Evolutionary conservation across 2,329 filamentous ascomycete genomes (phyloP).

Genomic region (Fusarium sarcochroum): DNA sequence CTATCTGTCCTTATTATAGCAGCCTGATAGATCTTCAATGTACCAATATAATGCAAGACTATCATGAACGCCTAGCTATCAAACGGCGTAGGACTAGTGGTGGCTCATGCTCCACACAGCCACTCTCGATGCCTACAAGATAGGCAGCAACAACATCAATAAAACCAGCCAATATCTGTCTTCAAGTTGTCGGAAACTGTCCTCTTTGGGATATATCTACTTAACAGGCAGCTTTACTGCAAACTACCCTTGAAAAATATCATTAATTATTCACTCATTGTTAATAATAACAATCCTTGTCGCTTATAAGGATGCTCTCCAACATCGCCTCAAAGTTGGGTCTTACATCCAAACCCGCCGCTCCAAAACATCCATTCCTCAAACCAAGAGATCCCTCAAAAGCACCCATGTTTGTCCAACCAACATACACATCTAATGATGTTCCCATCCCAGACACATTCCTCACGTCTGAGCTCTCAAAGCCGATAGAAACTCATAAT

Average conservation of each 20-base stretch:
- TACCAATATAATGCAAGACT: background rate
- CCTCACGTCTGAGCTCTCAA: constrained; percentile 57
- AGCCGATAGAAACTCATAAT: constrained; percentile 57
- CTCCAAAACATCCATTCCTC: constrained; percentile 1
- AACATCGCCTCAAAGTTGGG: constrained; percentile 44
- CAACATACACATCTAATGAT: constrained; percentile 51
- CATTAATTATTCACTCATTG: background rate
- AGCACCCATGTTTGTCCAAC: background rate
- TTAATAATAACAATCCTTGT: background rate
- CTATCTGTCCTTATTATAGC: background rate
- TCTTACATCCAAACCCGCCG: constrained; percentile 13
- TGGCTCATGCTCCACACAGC: constrained; percentile 22
- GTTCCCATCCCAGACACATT: constrained; percentile 60
- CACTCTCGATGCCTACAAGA: background rate
- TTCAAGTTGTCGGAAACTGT: background rate
- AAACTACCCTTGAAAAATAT: background rate
- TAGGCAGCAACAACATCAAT: constrained; percentile 32
- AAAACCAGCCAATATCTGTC: constrained; percentile 8
- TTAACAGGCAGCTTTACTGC: background rate
- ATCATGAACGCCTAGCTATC: constrained; percentile 14
- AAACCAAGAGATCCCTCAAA: constrained; percentile 18
- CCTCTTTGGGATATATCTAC: constrained; percentile 2
- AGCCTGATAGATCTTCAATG: background rate
- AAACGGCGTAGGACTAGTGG: constrained; percentile 27
- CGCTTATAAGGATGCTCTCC: constrained; percentile 40